Conservation (phyloP, 768 basidiomycete species). For the Boletus tylopilopsis region DNA sequence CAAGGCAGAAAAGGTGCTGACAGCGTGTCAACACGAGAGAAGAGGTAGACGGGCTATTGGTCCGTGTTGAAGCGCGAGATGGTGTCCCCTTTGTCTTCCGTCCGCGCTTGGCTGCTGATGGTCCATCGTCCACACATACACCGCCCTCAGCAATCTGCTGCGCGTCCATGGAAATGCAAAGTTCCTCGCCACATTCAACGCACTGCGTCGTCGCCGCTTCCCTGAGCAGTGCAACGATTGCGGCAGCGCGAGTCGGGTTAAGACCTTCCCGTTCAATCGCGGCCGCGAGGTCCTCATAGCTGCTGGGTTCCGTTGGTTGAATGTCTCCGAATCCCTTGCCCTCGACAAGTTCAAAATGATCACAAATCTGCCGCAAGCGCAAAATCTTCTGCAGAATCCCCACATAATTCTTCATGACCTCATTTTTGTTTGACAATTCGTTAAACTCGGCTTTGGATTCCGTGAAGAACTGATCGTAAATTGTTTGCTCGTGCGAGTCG, state of each 20-base stretch:
- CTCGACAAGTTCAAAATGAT: conserved; percentile 87
- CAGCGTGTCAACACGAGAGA: conserved; percentile 84
- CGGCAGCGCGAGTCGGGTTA: conserved; percentile 65
- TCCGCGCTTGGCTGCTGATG: conserved; percentile 47
- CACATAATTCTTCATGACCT: conserved; percentile 98
- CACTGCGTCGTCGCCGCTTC: conserved; percentile 89
- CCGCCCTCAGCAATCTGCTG: conserved; percentile 39
- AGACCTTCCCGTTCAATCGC: conserved; percentile 79
- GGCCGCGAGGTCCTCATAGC: conserved; percentile 75
- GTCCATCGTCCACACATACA: conserved; percentile 47
- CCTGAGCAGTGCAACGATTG: conserved; percentile 80
- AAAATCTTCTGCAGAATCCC: conserved; percentile 96
- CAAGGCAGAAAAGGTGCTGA: conserved; percentile 87
- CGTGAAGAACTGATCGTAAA: conserved; percentile 86
- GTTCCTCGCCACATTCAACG: conserved; percentile 79
- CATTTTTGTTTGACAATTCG: conserved; percentile 80
- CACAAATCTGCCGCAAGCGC: conserved; percentile 95
- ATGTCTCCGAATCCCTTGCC: conserved; percentile 54
- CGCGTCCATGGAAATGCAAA: conserved; percentile 49
- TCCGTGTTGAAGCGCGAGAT: conserved; percentile 71
- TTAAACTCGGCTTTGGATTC: conserved; percentile 92
- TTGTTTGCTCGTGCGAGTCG: conserved; percentile 71
- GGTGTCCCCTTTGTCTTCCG: conserved; percentile 50
- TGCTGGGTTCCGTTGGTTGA: conserved; percentile 44
- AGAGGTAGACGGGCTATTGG: conserved; percentile 62